Evolutionary conservation across 257 asterid species (phyloP).

Genomic region (Verbena officinalis): DNA sequence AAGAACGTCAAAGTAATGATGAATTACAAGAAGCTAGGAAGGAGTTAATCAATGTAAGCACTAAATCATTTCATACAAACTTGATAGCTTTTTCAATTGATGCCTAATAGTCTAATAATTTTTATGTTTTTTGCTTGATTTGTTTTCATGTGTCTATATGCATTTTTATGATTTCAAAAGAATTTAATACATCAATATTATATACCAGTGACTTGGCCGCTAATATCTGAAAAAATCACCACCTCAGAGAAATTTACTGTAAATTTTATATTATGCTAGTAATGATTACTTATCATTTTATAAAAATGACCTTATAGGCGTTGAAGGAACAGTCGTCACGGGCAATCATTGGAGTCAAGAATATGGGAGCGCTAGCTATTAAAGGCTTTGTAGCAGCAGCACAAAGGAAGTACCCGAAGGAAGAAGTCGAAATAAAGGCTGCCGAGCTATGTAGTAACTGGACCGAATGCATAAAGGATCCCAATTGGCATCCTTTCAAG

Average conservation of each 20-base stretch:
- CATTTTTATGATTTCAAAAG: too few relatives aligned
- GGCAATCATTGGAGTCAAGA: constrained; percentile 60
- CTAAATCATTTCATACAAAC: constrained; percentile 9
- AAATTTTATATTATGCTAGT: neutral
- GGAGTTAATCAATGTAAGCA: constrained; percentile 68
- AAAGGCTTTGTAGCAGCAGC: constrained; percentile 64
- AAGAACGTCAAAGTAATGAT: constrained; percentile 68
- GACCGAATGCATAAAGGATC: constrained; percentile 67
- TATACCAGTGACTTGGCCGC: neutral
- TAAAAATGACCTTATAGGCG: constrained; percentile 36
- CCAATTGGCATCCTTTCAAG: constrained; percentile 76
- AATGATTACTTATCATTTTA: neutral
- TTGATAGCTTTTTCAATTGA: constrained; percentile 1
- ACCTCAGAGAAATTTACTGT: neutral
- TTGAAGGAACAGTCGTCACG: constrained; percentile 35
- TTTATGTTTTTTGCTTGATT: constrained; percentile 4
- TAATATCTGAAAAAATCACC: neutral
- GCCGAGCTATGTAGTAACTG: constrained; percentile 60
- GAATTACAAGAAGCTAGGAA: constrained; percentile 85
- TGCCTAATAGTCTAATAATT: neutral
- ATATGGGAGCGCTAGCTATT: constrained; percentile 68
- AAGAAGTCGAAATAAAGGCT: constrained; percentile 45
- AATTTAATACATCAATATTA: too few relatives aligned
- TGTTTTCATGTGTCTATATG: constrained; percentile 1
- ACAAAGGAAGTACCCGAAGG: constrained; percentile 45